phyloP scores from a whole-genome alignment of 768 basidiomycete genomes.

The Bullera alba region DNA sequence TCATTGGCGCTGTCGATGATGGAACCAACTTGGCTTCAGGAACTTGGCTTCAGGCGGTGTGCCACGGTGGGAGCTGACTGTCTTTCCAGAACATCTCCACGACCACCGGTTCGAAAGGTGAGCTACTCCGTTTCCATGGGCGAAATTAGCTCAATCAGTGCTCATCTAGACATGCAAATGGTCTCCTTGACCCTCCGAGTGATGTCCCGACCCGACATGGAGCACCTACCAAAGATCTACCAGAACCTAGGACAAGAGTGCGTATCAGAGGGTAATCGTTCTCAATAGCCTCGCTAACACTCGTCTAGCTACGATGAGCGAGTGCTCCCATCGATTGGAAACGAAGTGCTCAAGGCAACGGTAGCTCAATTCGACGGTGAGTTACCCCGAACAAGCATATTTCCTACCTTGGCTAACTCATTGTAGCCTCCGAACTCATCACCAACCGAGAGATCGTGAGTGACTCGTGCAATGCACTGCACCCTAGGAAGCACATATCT shows the following conservation, averaged over 20 bases:
- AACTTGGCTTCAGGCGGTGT: too few species aligned
- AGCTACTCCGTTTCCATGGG: background rate
- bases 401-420: background rate
- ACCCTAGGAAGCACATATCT: background rate
- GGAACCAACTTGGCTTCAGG: background rate
- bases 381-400: background rate
- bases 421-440: slow-evolving; percentile 48
- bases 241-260: slow-evolving; percentile 80
- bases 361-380: slow-evolving; percentile 90
- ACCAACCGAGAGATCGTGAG: slow-evolving; percentile 94
- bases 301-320: slow-evolving; percentile 74
- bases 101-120: slow-evolving; percentile 86
- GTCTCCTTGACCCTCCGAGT: slow-evolving; percentile 94
- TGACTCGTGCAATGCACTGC: slow-evolving; percentile 24
- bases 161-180: slow-evolving; percentile 71
- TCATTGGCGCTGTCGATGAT: background rate
- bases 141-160: background rate
- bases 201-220: slow-evolving; percentile 82
- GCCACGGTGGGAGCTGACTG: too few species aligned
- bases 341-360: slow-evolving; percentile 95
- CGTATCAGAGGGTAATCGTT: slow-evolving; percentile 1
- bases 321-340: slow-evolving; percentile 92
- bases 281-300: slow-evolving; percentile 2
- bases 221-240: slow-evolving; percentile 86
- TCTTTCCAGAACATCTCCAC: slow-evolving; percentile 99